phyloP scores from a whole-genome alignment of 2,329 filamentous ascomycete genomes.

The Ophiostoma sp. region DNA sequence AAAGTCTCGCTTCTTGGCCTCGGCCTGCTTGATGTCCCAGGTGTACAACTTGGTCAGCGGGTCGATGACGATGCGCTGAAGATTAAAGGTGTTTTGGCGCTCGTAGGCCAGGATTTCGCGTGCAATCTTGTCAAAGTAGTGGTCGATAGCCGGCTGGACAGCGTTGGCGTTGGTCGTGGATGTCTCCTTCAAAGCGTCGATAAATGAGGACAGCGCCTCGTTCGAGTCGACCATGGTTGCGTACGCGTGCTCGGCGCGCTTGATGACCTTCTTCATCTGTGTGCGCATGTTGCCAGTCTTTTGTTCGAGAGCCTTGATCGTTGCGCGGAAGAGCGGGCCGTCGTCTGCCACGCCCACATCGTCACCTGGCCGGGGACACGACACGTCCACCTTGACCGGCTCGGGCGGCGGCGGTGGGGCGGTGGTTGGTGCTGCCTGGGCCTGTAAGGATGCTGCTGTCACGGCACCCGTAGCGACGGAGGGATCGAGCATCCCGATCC shows the following conservation, averaged over 20 bases:
- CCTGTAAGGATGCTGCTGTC: constrained; percentile 29
- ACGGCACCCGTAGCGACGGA: constrained; percentile 24
- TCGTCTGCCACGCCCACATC: constrained; percentile 86
- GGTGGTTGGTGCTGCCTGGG: constrained; percentile 24
- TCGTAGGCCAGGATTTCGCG: constrained; percentile 87
- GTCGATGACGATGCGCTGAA: constrained; percentile 93
- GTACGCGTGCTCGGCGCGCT: constrained; percentile 87
- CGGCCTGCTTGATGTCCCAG: constrained; percentile 95
- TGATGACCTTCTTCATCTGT: constrained; percentile 94
- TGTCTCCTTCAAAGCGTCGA: constrained; percentile 83
- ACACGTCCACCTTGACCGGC: constrained; percentile 80
- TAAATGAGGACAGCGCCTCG: constrained; percentile 77
- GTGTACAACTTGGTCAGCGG: constrained; percentile 90
- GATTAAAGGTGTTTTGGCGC: constrained; percentile 75
- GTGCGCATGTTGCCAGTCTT: constrained; percentile 93
- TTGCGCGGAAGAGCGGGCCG: constrained; percentile 91
- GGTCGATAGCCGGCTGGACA: constrained; percentile 93
- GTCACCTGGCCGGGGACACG: constrained; percentile 79
- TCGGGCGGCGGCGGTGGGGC: constrained; percentile 40
- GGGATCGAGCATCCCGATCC: constrained; percentile 30
- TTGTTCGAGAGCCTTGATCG: constrained; percentile 93
- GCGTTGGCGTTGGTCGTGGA: constrained; percentile 91
- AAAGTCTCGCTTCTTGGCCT: constrained; percentile 95
- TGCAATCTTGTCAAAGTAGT: constrained; percentile 97
- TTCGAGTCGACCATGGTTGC: constrained; percentile 80